Conservation (phyloP, 2,329 filamentous ascomycete species). For the Trichoderma pleuroti region DNA sequence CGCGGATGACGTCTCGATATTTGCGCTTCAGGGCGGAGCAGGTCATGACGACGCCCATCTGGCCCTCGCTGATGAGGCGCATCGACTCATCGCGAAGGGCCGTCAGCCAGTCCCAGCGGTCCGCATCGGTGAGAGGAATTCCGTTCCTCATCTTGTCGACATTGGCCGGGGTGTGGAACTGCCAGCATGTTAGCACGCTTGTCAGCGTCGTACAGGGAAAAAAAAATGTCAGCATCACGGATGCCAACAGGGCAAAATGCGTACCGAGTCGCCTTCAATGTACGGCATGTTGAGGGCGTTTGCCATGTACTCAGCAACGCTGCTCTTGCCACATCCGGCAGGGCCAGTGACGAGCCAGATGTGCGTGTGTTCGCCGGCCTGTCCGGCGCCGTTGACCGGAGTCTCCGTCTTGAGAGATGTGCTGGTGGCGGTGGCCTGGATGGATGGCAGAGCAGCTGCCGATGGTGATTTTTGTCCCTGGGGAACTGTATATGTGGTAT, state of each 20-base stretch:
- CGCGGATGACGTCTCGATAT: constrained; percentile 87
- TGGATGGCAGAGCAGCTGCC: constrained; percentile 19
- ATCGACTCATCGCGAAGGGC: constrained; percentile 67
- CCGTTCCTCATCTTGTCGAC: constrained; percentile 87
- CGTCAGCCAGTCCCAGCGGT: constrained; percentile 97
- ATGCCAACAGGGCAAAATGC: constrained; percentile 28
- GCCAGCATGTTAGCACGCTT: constrained; percentile 10
- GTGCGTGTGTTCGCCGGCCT: constrained; percentile 50
- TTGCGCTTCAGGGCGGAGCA: constrained; percentile 96
- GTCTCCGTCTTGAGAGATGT: constrained; percentile 23
- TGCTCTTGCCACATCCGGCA: constrained; percentile 76
- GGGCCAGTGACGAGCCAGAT: constrained; percentile 80
- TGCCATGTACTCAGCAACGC: constrained; percentile 64
- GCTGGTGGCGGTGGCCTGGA: constrained; percentile 3
- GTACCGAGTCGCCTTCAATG: constrained; percentile 74
- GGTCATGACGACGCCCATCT: constrained; percentile 81
- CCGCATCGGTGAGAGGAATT: constrained; percentile 81
- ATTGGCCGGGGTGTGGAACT: constrained; percentile 76
- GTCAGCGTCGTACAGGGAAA: background rate
- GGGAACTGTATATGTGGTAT: constrained; percentile 44
- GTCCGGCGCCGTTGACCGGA: constrained; percentile 26
- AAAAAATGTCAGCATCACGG: background rate
- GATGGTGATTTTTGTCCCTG: constrained; percentile 34
- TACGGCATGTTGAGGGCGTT: constrained; percentile 63
- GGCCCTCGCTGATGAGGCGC: constrained; percentile 51